Evolutionary conservation across 164 flowering plant genomes (phyloP).

Genomic region (Houttuynia cordata): DNA sequence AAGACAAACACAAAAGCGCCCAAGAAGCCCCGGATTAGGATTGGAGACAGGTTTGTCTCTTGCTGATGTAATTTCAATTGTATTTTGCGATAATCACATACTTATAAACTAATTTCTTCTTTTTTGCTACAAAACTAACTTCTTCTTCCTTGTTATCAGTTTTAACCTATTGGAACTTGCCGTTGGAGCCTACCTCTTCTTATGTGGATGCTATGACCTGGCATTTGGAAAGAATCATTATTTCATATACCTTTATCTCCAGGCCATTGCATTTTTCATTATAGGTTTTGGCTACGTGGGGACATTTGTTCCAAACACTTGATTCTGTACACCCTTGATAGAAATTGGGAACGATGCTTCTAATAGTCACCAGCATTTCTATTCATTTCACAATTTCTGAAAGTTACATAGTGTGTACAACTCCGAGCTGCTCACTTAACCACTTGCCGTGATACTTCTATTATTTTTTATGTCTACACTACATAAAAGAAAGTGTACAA

Average conservation of each 20-base stretch:
- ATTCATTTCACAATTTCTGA: too few species aligned
- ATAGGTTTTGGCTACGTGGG: conserved; percentile 72
- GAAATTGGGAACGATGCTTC: neutral
- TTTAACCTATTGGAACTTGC: conserved; percentile 51
- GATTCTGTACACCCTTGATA: neutral
- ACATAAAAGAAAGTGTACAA: too few species aligned
- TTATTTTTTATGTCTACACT: too few species aligned
- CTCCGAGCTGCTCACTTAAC: too few species aligned
- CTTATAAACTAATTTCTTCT: too few species aligned
- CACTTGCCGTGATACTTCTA: too few species aligned
- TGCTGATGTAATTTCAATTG: neutral
- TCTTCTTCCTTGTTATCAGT: conserved; percentile 21
- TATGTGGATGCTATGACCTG: conserved; percentile 54
- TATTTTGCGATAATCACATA: too few species aligned
- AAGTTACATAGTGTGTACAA: too few species aligned
- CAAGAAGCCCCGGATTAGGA: conserved; percentile 25
- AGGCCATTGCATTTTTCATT: conserved; percentile 64
- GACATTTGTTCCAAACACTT: conserved; percentile 51
- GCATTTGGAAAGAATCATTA: conserved; percentile 48
- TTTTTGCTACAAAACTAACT: too few species aligned
- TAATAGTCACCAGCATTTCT: neutral
- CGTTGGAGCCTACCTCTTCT: conserved; percentile 45
- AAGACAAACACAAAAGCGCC: conserved; percentile 39
- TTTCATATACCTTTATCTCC: conserved; percentile 56
- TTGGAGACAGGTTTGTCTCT: conserved; percentile 47